These are phyloP conservation scores for Glycyrrhiza uralensis DNA, from an alignment of 306 rosid species.

Conservation along the genomic window DNA sequence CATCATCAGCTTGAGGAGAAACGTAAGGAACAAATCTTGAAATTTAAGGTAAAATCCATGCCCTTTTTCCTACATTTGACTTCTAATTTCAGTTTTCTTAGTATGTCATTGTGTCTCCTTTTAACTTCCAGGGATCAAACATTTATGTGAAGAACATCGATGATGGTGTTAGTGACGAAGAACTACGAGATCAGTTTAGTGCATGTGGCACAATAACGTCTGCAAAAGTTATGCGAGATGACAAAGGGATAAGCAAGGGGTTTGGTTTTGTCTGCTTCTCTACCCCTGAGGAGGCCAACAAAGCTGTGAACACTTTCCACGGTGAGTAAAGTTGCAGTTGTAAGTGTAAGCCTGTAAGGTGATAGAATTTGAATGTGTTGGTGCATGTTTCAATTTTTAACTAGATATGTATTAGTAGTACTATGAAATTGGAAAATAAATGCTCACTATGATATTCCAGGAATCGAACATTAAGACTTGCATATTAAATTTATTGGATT, in stretches of 20 bases:
- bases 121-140: slow-evolving; percentile 60
- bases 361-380: not conserved
- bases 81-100: slow-evolving; percentile 14
- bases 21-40: slow-evolving; percentile 59
- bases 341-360: not conserved
- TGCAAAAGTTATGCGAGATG: slow-evolving; percentile 71
- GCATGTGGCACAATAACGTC: slow-evolving; percentile 78
- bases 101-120: not conserved
- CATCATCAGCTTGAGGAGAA: slow-evolving; percentile 63
- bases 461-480: not conserved
- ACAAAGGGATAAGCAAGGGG: slow-evolving; percentile 75
- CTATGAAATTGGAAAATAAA: not conserved
- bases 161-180: slow-evolving; percentile 60
- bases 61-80: slow-evolving; percentile 4
- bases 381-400: not conserved
- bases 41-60: slow-evolving; percentile 47
- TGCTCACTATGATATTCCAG: not conserved
- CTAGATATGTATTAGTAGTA: not conserved
- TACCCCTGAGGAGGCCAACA: slow-evolving; percentile 70
- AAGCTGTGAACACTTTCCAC: slow-evolving; percentile 69
- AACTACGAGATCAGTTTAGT: slow-evolving; percentile 55
- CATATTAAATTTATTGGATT: not conserved
- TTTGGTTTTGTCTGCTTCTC: slow-evolving; percentile 91
- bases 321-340: slow-evolving; percentile 33
- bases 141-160: slow-evolving; percentile 85